Conservation (phyloP, 768 basidiomycete genomes). For the Termitomyces sp. region DNA sequence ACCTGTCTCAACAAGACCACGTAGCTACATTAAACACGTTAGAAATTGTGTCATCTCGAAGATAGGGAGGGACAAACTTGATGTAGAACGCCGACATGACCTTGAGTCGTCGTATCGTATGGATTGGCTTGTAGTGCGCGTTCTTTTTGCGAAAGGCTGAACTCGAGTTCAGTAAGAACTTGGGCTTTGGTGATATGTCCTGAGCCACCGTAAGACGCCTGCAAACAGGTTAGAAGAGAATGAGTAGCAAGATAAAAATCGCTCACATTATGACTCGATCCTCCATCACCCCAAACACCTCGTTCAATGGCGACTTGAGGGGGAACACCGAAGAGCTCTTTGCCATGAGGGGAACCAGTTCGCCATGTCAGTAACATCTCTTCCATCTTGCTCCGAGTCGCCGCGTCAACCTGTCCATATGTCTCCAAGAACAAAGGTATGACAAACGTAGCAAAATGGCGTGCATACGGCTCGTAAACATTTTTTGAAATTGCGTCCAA, state of each 20-base stretch:
- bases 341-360: constrained; percentile 73
- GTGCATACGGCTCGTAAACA: constrained; percentile 88
- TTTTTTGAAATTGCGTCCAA: constrained; percentile 98
- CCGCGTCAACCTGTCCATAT: constrained; percentile 81
- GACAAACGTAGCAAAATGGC: constrained; percentile 78
- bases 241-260: background rate
- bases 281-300: constrained; percentile 70
- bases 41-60: background rate
- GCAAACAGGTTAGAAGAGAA: constrained; percentile 8
- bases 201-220: constrained; percentile 34
- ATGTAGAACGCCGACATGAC: constrained; percentile 74
- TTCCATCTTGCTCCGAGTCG: constrained; percentile 91
- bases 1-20: constrained; percentile 70
- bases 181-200: constrained; percentile 67
- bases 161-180: constrained; percentile 81
- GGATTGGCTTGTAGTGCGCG: constrained; percentile 68
- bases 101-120: constrained; percentile 63
- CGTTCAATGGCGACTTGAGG: constrained; percentile 84
- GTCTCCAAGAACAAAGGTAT: constrained; percentile 83
- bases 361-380: constrained; percentile 98
- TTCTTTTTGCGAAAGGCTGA: constrained; percentile 78
- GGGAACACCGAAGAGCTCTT: constrained; percentile 80
- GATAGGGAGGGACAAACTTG: constrained; percentile 52
- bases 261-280: constrained; percentile 38
- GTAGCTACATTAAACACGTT: constrained; percentile 40